A percentile compares a stretch with the other conserved stretches of the same genome.
Evolutionary conservation across 441 rosid species (phyloP).

Genomic region (Arabidopsis hybrid): DNA sequence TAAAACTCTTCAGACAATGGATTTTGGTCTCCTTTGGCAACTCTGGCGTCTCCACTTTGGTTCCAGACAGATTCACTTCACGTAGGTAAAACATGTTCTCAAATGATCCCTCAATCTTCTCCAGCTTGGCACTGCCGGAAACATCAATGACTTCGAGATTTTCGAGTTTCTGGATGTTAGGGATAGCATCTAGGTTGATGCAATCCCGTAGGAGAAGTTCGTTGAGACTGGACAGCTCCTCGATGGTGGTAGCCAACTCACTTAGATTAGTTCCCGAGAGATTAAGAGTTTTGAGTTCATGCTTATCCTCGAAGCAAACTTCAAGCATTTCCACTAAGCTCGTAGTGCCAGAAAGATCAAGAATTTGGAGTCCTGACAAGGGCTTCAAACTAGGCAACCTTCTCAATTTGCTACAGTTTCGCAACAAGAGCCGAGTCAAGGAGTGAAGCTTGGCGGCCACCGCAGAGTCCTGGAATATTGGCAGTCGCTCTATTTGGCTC

Average conservation of each 20-base stretch:
- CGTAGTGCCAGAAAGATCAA: slow-evolving; percentile 57
- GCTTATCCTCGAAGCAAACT: slow-evolving; percentile 45
- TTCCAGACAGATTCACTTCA: slow-evolving; percentile 51
- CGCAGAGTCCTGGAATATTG: slow-evolving; percentile 40
- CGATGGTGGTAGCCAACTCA: slow-evolving; percentile 42
- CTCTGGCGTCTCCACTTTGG: slow-evolving; percentile 44
- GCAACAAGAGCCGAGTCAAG: slow-evolving; percentile 43
- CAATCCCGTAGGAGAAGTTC: slow-evolving; percentile 50
- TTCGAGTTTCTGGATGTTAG: slow-evolving; percentile 44
- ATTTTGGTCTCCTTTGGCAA: slow-evolving; percentile 43
- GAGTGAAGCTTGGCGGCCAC: neutral
- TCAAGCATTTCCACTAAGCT: slow-evolving; percentile 45
- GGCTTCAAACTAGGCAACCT: slow-evolving; percentile 45
- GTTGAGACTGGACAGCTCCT: slow-evolving; percentile 37
- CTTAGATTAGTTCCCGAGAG: slow-evolving; percentile 49
- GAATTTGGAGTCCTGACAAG: slow-evolving; percentile 53
- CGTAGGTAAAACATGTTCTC: slow-evolving; percentile 46
- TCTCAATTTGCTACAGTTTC: slow-evolving; percentile 36
- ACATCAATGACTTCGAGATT: slow-evolving; percentile 53
- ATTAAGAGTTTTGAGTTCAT: slow-evolving; percentile 50
- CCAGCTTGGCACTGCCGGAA: slow-evolving; percentile 46
- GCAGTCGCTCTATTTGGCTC: slow-evolving; percentile 45
- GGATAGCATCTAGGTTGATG: slow-evolving; percentile 38
- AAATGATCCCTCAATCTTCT: slow-evolving; percentile 45
- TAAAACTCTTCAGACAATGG: slow-evolving; percentile 32